Evolutionary conservation across 805 yeast genomes (phyloP), one percentile per base, ranked within the genome.

Genomic region (Ogataea populi-albae): DNA sequence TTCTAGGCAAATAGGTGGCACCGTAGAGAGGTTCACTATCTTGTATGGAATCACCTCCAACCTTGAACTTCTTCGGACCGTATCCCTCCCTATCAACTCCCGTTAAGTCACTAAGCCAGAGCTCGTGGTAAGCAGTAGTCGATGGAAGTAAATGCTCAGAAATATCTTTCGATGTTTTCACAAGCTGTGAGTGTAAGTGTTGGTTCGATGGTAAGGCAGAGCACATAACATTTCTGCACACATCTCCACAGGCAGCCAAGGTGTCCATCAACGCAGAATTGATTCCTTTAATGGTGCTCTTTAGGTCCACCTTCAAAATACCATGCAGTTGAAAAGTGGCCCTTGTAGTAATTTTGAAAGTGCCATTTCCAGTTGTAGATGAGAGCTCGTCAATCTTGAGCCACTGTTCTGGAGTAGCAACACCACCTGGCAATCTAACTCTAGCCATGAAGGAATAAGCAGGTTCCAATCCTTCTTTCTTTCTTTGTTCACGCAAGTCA

Each of bases 161-260:
- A 45, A 91, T 78, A 20, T 64, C 62, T 23, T 75, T 57, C 21
- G 91, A 86, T 31, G 74, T 64, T 9, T 70, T 67, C 26, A 80
- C 73, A 46, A 91, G 73, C 65, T 89, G 89, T 21, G 66, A 63
- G 59, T 91, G 97, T 35, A 91, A 73, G 55, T 79, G 79, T 34
- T 88, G 85, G 57, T 87, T 87, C 20, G 74, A 75, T 12, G 97
- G 97, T 21, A 86, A 69, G n/a, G 96, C 95, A 40, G 91, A 76
- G 36, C 85, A 74, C 81, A 89, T 91, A 28, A 91, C 96, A 58
- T 91, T 91, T 75, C 98, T 83, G 68, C 86, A 86, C 28, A 91
- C 98, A 68, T 91, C 98, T 71, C 98, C 98, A 72, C 97, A 91
- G 1, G 98, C 98, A 41, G 95, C 98, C 41, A 91, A 74, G 6